A percentile compares a stretch with the other conserved stretches of the same genome.
Evolutionary conservation across 106 monocot genomes (phyloP).

Genomic region (Acorus calamus): DNA sequence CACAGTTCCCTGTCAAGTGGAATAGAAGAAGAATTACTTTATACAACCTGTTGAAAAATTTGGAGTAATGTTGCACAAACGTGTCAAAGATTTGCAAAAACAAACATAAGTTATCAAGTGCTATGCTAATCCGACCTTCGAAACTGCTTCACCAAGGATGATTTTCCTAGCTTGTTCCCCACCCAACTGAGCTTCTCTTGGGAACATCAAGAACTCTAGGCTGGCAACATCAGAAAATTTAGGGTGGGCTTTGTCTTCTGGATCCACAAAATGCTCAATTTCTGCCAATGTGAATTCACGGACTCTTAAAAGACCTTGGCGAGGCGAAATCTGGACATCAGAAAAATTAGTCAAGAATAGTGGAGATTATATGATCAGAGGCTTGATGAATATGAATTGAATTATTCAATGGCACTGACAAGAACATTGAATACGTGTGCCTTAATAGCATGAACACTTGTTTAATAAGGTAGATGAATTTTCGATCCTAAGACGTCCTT

Average conservation of each 20-base stretch:
- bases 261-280: slow-evolving; percentile 98
- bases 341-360: slow-evolving; percentile 1
- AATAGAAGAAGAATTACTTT: too few species aligned
- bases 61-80: too few species aligned
- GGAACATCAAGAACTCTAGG: slow-evolving; percentile 87
- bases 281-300: slow-evolving; percentile 95
- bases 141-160: slow-evolving; percentile 72
- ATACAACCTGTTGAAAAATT: too few species aligned
- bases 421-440: too few species aligned
- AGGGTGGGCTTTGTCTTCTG: slow-evolving; percentile 89
- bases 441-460: too few species aligned
- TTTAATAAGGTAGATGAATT: too few species aligned
- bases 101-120: background rate
- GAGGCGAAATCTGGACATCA: slow-evolving; percentile 73
- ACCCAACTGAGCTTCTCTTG: slow-evolving; percentile 68
- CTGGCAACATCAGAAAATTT: slow-evolving; percentile 71
- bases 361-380: too few species aligned
- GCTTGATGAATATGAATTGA: too few species aligned
- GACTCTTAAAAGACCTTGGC: slow-evolving; percentile 95
- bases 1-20: slow-evolving; percentile 46
- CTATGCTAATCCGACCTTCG: slow-evolving; percentile 30
- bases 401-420: too few species aligned
- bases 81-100: background rate
- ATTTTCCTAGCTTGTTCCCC: slow-evolving; percentile 47
- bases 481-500: too few species aligned